These are phyloP conservation scores for Solanum hybrid DNA, from an alignment of 305 asterid genomes.

Conservation along the genomic window DNA sequence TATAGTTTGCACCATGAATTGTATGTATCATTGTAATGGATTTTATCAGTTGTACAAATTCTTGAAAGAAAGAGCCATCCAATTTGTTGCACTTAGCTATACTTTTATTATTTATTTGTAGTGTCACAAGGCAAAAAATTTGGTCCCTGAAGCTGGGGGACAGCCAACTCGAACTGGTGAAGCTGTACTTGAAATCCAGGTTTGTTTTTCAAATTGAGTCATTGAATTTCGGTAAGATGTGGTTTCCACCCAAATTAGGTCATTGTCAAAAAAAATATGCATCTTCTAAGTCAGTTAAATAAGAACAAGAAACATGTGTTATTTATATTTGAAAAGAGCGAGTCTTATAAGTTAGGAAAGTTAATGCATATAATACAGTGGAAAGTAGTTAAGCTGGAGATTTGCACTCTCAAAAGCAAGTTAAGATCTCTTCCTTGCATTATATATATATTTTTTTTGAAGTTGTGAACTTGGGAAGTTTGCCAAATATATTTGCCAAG, in stretches of 20 bases:
- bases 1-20: not conserved
- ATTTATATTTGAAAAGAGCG: not conserved
- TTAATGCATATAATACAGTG: not conserved
- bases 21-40: not conserved
- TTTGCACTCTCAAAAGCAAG: not conserved
- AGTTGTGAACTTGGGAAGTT: not conserved
- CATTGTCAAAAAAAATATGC: not conserved
- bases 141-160: slow-evolving; percentile 95
- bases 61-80: slow-evolving; percentile 12
- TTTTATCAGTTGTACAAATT: slow-evolving; percentile 4
- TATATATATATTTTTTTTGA: too few species aligned
- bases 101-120: slow-evolving; percentile 27
- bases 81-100: slow-evolving; percentile 4
- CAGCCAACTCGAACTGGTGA: slow-evolving; percentile 97
- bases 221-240: not conserved
- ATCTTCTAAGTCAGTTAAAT: not conserved
- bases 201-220: slow-evolving; percentile 20
- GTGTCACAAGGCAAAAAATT: slow-evolving; percentile 99
- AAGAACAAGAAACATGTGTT: not conserved
- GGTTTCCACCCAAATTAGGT: not conserved
- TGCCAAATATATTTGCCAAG: not conserved
- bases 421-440: not conserved
- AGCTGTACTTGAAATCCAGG: slow-evolving; percentile 99
- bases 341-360: not conserved
- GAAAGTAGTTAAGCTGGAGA: not conserved